Conservation (phyloP, 805 yeast species). For the Wickerhamiella cacticola region DNA sequence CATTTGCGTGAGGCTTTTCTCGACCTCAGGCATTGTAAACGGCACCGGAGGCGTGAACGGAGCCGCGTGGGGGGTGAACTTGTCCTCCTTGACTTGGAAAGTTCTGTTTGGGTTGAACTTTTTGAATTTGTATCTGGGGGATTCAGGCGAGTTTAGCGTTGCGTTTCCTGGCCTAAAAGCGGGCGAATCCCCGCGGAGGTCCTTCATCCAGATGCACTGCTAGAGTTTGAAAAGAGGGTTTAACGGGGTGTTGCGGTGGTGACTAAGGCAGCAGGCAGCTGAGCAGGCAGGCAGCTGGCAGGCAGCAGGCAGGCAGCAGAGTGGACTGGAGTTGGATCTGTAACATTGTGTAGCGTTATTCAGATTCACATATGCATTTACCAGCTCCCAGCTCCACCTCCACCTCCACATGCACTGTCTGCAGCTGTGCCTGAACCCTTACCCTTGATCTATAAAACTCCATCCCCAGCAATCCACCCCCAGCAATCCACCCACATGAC, state of each 20-base stretch:
- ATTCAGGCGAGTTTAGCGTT: not conserved
- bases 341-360: no score
- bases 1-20: slow-evolving; percentile 10
- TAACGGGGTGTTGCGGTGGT: not conserved
- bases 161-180: slow-evolving; percentile 6
- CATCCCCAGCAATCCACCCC: not conserved
- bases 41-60: slow-evolving; percentile 10
- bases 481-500: not conserved
- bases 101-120: slow-evolving; percentile 12
- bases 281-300: not conserved
- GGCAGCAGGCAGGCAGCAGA: no score
- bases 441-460: not conserved
- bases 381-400: no score
- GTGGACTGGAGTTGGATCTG: no score
- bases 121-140: slow-evolving; percentile 4
- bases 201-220: slow-evolving; percentile 6
- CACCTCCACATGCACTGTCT: no score
- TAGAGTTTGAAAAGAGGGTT: not conserved
- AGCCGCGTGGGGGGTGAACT: slow-evolving; percentile 7
- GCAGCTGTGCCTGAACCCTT: not conserved
- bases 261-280: not conserved
- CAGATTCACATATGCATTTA: no score
- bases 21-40: not conserved
- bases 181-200: slow-evolving; percentile 13
- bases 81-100: slow-evolving; percentile 9